These are phyloP conservation scores for Solanum sejunctum DNA, from an alignment of 257 asterid genomes.

Conservation along the genomic window DNA sequence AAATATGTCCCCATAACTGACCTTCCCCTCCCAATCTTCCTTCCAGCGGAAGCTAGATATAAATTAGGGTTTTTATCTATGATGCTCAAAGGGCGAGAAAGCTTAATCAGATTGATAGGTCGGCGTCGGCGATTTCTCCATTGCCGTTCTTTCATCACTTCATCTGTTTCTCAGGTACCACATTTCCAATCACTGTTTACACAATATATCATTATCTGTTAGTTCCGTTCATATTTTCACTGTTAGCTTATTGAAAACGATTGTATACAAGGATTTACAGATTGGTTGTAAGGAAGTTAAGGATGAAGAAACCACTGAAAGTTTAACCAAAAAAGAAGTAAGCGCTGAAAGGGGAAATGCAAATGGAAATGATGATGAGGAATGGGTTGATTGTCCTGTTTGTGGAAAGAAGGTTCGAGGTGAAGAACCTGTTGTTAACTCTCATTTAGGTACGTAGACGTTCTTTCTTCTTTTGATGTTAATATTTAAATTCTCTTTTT, in stretches of 20 bases:
- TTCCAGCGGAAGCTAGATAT: background rate
- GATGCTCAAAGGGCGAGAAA: constrained; percentile 74
- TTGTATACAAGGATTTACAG: background rate
- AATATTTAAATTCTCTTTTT: background rate
- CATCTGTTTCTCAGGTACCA: constrained; percentile 21
- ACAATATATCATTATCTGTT: background rate
- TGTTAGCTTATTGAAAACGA: background rate
- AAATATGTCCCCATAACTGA: background rate
- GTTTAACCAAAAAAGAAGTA: background rate
- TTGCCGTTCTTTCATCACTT: constrained; percentile 33
- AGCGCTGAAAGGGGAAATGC: background rate
- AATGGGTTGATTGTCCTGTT: constrained; percentile 60
- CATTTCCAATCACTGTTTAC: background rate
- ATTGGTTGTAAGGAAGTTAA: background rate
- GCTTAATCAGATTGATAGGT: constrained; percentile 64
- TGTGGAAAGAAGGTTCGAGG: constrained; percentile 48
- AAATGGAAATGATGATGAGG: constrained; percentile 4
- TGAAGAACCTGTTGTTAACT: constrained; percentile 41
- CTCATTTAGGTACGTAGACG: constrained; percentile 55
- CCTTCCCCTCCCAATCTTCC: background rate
- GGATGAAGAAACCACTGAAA: constrained; percentile 5
- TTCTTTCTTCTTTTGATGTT: background rate
- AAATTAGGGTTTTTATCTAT: background rate
- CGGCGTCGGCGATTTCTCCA: constrained; percentile 75
- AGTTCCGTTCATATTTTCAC: background rate